Base-by-base conservation (phyloP, 441 rosid genomes). In the Croton laevigatus region DNA sequence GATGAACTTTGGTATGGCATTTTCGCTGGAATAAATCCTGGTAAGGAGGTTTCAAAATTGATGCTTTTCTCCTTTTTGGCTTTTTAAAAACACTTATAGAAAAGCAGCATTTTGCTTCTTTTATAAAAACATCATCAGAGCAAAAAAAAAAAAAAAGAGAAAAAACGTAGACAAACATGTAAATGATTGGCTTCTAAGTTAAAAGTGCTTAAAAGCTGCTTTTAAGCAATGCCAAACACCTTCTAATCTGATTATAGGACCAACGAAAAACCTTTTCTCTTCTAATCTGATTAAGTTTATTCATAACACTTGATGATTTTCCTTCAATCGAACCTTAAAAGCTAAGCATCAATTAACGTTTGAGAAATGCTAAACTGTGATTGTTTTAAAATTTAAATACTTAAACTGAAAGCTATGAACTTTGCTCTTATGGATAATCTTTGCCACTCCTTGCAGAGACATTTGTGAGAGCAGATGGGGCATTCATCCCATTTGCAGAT, bases 391-490 rank as follows among this genome's bases (percentile, higher is more conserved):
- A 3, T 27, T 12, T 45, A 3, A 57, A 8, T 45, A 13, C 42
- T 57, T 20, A 22, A 44, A 55, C 22, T 27, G 11, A 42, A 44
- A 44, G 20, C 40, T 62, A 52, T 8, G 17, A 14, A 19, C 23
- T n/a, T 38, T 19, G 9, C 40, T 16, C 64, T 37, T 7, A 55
- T 19, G 48, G 19, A 0, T 27, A 42, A 32, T 34, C n/a, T 63
- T 65, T 63, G 63, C 40, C 54, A n/a, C 45, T 2, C 42, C 75
- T 58, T 81, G 89, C 93, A 92, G 99, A 94, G 86, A 91, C 99
- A 69, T 94, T 90, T 76, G 97, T 94, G 52, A 87, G 97, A 73
- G 99, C 97, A 34, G 97, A 94, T 32, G 99, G 98, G 66, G 99
- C 99, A 34, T 94, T 94, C 75, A 86, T 94, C 78, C 99, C 98